These are phyloP conservation scores for Paecilomyces variotii DNA, from an alignment of 2,329 filamentous ascomycete species.

Conservation along the genomic window DNA sequence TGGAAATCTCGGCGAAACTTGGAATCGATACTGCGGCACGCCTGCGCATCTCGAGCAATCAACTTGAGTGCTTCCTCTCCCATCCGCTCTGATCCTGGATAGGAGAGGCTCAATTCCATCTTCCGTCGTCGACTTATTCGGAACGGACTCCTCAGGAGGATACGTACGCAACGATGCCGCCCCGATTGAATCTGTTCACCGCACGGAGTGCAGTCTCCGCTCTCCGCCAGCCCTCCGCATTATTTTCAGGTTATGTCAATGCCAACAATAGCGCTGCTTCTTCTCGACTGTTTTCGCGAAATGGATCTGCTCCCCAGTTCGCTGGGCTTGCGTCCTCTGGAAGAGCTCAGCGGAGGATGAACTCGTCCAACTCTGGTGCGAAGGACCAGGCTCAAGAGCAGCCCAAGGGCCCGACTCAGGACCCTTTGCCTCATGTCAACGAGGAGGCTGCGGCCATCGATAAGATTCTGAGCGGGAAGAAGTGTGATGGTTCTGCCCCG, in stretches of 20 bases:
- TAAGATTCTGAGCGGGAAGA: conserved; percentile 45
- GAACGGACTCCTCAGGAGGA: background rate
- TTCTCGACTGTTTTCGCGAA: conserved; percentile 1
- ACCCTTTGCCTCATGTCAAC: conserved; percentile 51
- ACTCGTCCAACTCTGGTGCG: conserved; percentile 24
- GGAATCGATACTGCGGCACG: background rate
- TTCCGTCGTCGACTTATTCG: background rate
- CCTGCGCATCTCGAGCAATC: conserved; percentile 1
- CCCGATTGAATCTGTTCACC: conserved; percentile 45
- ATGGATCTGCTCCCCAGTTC: background rate
- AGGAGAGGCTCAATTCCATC: background rate
- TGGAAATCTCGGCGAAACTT: conserved; percentile 7
- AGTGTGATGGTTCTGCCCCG: conserved; percentile 33
- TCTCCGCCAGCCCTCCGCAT: conserved; percentile 21
- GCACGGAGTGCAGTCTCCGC: conserved; percentile 23
- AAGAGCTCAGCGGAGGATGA: conserved; percentile 22
- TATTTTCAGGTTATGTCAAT: conserved; percentile 6
- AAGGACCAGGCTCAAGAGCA: conserved; percentile 19
- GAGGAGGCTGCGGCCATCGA: conserved; percentile 57
- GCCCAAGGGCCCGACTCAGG: conserved; percentile 42
- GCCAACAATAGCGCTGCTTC: conserved; percentile 9
- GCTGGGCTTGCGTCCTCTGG: background rate
- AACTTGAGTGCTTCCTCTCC: background rate
- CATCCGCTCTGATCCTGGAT: background rate
- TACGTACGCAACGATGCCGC: conserved; percentile 41